Evolutionary conservation across 352 stramenopile genomes (phyloP), one percentile per base, ranked within the genome.

Genomic region (Globisporangium sylvaticum): DNA sequence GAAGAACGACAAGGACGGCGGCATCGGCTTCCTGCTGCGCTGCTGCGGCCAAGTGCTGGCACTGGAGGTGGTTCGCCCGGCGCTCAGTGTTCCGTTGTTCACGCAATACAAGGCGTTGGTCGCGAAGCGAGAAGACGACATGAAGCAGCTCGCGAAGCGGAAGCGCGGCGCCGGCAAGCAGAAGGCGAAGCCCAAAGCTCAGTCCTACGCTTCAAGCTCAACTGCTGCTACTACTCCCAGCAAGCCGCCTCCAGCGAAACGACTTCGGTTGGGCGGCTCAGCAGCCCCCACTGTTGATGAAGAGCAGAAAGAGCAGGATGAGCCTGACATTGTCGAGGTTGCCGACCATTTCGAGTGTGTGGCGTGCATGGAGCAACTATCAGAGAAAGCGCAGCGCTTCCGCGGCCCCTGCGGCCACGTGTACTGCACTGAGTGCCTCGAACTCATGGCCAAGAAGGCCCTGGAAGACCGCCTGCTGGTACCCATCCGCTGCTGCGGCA

Each of bases 401-500:
- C 42, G 31, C 18, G 27, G 54, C 53, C 65, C 76, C 4, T 94
- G 84, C 39, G 75, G 78, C 2, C 82, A 94, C 34, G 27, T 90
- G 20, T 94, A 92, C 62, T 94, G 86, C 61, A 62, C 55, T 1
- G 53, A 70, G 4, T 92, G 86, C 56, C 75, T 94, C 56, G 42
- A 56, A 5, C 80, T 74, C 46, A 79, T 83, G 20, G 85, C 77
- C 67, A 71, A 77, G 24, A 87, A 89, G 74, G 76, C 73, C 31
- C 67, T 91, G 0, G 63, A 65, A 3, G 79, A 94, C 62, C 80
- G 85, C 8, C 6, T 24, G 14, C 64, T 64, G 1, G 64, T 64
- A 22, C 85, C 85, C 37, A 77, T 82, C 14, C 83, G 88, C 60
- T 94, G 83, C 75, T 94, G 83, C 73, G 81, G 81, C 62, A 79